A percentile compares a stretch with the other conserved stretches of the same genome.
Evolutionary conservation across 805 yeast species (phyloP).

Genomic region (Barnettozyma vustinii): DNA sequence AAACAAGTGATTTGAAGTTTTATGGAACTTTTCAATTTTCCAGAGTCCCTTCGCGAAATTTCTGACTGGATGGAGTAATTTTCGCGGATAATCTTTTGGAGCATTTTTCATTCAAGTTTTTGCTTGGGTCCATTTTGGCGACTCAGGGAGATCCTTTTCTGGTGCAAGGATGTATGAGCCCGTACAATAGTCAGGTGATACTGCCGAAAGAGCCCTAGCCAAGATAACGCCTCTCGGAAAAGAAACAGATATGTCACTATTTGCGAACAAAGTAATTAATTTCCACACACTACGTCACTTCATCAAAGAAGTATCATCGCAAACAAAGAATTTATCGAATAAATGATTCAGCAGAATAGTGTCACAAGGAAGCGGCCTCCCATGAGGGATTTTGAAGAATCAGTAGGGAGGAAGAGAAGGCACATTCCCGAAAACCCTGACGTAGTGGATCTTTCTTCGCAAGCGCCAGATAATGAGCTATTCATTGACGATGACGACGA

Average conservation of each 20-base stretch:
- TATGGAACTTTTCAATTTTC: constrained; percentile 14
- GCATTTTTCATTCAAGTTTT: not conserved
- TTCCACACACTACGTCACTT: not conserved
- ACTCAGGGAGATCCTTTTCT: no score
- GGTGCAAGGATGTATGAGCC: not conserved
- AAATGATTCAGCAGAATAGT: not conserved
- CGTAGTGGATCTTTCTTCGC: constrained; percentile 1
- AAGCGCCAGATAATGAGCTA: not conserved
- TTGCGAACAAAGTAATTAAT: no score
- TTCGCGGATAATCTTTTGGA: not conserved
- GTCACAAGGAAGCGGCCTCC: not conserved
- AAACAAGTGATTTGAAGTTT: constrained; percentile 5
- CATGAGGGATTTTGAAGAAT: not conserved
- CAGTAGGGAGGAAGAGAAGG: not conserved
- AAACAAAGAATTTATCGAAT: not conserved
- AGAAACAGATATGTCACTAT: not conserved
- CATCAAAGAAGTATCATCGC: not conserved
- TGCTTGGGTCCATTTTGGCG: not conserved
- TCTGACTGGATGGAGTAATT: not conserved
- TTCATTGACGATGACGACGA: constrained; percentile 17
- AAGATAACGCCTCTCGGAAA: not conserved
- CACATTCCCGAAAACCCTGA: not conserved
- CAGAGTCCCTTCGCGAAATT: constrained; percentile 9
- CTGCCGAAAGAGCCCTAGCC: no score
- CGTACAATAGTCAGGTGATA: not conserved